Percentiles rank a stretch among this genome's conserved stretches.
Evolutionary conservation across 2,329 filamentous ascomycete species (phyloP).

Genomic region (Dothideomycetes sp.): DNA sequence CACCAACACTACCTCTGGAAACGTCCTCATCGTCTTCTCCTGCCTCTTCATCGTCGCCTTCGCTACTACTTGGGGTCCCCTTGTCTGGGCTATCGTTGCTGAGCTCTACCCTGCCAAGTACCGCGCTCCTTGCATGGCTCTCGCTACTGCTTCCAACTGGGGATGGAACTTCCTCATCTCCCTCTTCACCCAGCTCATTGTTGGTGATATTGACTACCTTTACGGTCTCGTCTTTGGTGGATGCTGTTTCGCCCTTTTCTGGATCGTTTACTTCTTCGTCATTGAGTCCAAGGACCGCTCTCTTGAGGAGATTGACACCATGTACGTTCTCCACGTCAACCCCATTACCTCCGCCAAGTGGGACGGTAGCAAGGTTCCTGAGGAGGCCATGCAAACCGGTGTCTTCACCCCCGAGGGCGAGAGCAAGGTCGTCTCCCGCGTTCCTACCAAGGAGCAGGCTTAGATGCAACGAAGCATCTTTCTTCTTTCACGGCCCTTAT

Average conservation of each 20-base stretch:
- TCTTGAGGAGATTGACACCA: constrained; percentile 20
- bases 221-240: constrained; percentile 30
- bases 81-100: constrained; percentile 24
- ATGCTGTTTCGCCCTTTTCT: constrained; percentile 22
- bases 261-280: constrained; percentile 29
- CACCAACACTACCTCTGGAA: constrained; percentile 15
- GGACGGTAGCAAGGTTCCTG: constrained; percentile 19
- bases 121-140: constrained; percentile 32
- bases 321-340: constrained; percentile 14
- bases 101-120: constrained; percentile 26
- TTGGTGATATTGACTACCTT: constrained; percentile 24
- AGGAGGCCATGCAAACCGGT: constrained; percentile 12
- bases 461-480: not conserved
- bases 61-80: constrained; percentile 24
- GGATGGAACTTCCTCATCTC: constrained; percentile 30
- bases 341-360: constrained; percentile 19
- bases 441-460: constrained; percentile 2
- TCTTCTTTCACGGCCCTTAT: no score
- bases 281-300: constrained; percentile 26
- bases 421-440: constrained; percentile 2
- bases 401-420: constrained; percentile 1
- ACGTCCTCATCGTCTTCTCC: constrained; percentile 24
- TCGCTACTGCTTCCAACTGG: constrained; percentile 35
- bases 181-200: constrained; percentile 27
- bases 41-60: constrained; percentile 25